Evolutionary conservation across 2,329 filamentous ascomycete species (phyloP).

Genomic region (Dothidotthia symphoricarpi): DNA sequence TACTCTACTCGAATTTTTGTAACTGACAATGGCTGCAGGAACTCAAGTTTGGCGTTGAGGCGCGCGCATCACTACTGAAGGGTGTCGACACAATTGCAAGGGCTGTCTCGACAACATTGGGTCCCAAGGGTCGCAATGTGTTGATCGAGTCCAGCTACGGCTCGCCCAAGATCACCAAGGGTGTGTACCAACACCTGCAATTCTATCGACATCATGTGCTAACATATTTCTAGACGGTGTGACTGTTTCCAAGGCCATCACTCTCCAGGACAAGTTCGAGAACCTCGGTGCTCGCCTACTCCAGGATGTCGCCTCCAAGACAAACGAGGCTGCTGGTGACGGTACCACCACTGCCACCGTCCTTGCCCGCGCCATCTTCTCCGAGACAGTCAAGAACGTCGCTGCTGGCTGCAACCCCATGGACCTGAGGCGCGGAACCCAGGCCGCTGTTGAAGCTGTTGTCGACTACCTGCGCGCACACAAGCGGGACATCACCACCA

Average conservation of each 20-base stretch:
- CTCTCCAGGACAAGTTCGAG: conserved; percentile 98
- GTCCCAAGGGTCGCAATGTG: conserved; percentile 97
- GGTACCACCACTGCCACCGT: conserved; percentile 98
- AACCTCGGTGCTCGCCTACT: conserved; percentile 96
- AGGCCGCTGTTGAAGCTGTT: conserved; percentile 91
- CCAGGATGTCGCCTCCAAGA: conserved; percentile 98
- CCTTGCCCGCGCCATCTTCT: conserved; percentile 96
- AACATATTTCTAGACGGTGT: conserved; percentile 48
- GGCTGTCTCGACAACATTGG: conserved; percentile 92
- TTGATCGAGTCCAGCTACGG: conserved; percentile 98
- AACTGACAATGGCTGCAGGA: conserved; percentile 58
- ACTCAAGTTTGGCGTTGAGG: conserved; percentile 97
- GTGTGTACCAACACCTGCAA: conserved; percentile 50
- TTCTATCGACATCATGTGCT: conserved; percentile 8
- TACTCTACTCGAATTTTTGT: background rate
- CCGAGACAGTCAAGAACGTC: conserved; percentile 99
- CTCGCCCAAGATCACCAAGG: conserved; percentile 99
- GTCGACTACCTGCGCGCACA: conserved; percentile 92
- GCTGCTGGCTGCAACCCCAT: conserved; percentile 99
- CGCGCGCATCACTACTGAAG: conserved; percentile 78
- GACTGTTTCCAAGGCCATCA: conserved; percentile 70
- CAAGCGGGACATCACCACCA: conserved; percentile 97
- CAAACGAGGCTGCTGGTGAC: conserved; percentile 97
- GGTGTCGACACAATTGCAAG: conserved; percentile 97
- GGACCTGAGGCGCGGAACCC: conserved; percentile 95